Base-by-base conservation (phyloP, 768 basidiomycete genomes). In the Collybiopsis confluens region DNA sequence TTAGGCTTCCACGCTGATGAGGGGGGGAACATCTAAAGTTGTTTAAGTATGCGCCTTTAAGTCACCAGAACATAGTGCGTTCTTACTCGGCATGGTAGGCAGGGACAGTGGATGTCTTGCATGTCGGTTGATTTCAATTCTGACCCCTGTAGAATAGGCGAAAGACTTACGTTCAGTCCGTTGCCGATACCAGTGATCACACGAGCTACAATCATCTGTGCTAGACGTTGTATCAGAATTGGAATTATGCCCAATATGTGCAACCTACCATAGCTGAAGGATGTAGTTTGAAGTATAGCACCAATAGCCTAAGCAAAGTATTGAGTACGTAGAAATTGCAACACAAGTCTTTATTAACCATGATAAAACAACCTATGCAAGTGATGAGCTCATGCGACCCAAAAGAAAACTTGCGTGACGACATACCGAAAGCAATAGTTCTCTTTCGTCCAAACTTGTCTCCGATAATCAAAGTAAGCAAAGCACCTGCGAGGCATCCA, bases 111-210 rank as follows among this genome's bases (percentile, higher is more conserved):
- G 83, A 84, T 2, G 85, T 86, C 78, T 85, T 55, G 27, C 24
- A 11, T 35, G 2, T 43, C 26, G 30, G 43, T 37, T 47, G 42
- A 24, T 30, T n/a, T n/a, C n/a, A n/a, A n/a, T n/a, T n/a, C 18
- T 16, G 26, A 13, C 5, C 9, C 18, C 15, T 45, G 40, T 4
- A 38, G 21, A 35, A 42, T 24, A 36, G 13, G 40, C 44, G 46
- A 24, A 20, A 26, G 18, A 67, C 74, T 10, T 55, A 80, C 79
- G 58, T 82, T 83, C 40, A 85, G 62, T 21, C 83, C 85, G 56
- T 86, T 86, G 16, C 85, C 83, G n/a, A 85, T 58, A 15, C 85
- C 83, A 2, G 82, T 83, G 41, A 83, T 59, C 52, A 81, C 72
- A 9, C 84, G 75, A 3, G 82, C 84, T 15, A 85, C 79, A 40